These are phyloP conservation scores for Somion occarium DNA, from an alignment of 1,284 basidiomycete species.

Conservation along the genomic window DNA sequence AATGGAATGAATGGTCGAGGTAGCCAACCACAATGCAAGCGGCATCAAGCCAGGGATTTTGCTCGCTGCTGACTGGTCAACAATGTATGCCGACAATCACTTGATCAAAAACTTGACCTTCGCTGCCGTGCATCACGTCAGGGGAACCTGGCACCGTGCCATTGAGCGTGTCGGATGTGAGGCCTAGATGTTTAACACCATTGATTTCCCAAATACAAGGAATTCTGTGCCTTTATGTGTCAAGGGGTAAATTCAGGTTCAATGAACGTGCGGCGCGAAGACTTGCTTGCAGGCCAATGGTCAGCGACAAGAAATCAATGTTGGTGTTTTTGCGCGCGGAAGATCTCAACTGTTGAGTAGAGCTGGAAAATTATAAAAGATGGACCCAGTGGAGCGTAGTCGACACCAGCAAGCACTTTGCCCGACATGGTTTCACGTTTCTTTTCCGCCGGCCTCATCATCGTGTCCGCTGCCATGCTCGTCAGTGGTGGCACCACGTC, in stretches of 20 bases:
- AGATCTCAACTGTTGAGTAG: background rate
- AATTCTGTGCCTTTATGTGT: background rate
- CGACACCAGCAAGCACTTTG: constrained; percentile 1
- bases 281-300: too few relatives aligned
- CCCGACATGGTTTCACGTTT: constrained; percentile 1
- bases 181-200: background rate
- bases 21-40: background rate
- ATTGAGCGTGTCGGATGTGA: background rate
- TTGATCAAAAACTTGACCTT: background rate
- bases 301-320: background rate
- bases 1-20: background rate
- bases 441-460: constrained; percentile 3
- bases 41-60: background rate
- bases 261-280: background rate
- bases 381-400: background rate
- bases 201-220: background rate
- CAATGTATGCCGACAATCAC: background rate
- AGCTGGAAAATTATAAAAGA: background rate
- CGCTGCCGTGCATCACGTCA: background rate
- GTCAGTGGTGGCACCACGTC: background rate
- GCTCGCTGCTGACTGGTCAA: background rate
- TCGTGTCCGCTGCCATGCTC: constrained; percentile 5
- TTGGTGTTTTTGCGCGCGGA: background rate
- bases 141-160: background rate
- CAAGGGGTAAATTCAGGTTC: background rate